phyloP scores from a whole-genome alignment of 306 rosid genomes.

The Prinsepia uniflora region DNA sequence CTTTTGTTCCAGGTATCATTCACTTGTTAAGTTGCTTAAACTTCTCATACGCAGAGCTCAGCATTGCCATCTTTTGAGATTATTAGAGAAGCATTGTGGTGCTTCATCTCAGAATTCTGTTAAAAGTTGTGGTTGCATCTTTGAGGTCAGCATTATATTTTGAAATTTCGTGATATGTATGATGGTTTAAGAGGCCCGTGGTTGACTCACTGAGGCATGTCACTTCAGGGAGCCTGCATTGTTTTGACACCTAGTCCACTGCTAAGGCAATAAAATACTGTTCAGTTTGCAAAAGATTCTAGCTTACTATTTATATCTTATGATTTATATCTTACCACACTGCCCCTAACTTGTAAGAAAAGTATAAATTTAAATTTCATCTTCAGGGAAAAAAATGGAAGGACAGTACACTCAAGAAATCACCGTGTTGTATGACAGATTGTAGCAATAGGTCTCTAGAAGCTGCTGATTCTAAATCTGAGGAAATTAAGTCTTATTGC shows the following conservation, averaged over 20 bases:
- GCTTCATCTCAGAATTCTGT: constrained; percentile 30
- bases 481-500: constrained; percentile 47
- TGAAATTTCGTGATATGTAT: constrained; percentile 17
- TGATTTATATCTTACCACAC: background rate
- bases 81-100: constrained; percentile 73
- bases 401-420: constrained; percentile 28
- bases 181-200: constrained; percentile 13
- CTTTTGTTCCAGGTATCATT: constrained; percentile 50
- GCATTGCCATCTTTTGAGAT: constrained; percentile 45
- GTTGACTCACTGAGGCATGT: background rate
- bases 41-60: constrained; percentile 52
- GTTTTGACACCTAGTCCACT: too few species aligned
- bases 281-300: too few species aligned
- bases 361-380: constrained; percentile 15
- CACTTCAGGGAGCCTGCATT: too few species aligned
- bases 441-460: constrained; percentile 26
- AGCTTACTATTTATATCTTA: background rate
- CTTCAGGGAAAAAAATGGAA: constrained; percentile 33
- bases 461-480: constrained; percentile 32
- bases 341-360: background rate
- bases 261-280: too few species aligned
- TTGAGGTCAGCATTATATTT: constrained; percentile 40
- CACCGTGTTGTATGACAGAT: constrained; percentile 25
- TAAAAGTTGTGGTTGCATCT: constrained; percentile 31
- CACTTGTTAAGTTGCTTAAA: constrained; percentile 55